Conservation (phyloP, 139 green algal species). For the Asterochloris erici region DNA sequence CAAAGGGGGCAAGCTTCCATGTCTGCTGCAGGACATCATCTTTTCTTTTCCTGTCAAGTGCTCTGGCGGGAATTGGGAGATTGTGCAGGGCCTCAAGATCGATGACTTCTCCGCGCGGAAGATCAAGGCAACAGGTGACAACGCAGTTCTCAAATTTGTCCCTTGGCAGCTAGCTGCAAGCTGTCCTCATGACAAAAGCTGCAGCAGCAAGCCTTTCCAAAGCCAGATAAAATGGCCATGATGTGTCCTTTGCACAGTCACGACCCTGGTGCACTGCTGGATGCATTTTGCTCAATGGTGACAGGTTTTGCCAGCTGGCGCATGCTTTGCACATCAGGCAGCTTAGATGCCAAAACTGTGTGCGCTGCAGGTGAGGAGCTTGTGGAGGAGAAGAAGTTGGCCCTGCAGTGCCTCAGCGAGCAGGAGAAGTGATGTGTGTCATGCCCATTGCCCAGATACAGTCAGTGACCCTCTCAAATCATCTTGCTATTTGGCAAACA, state of each 20-base stretch:
- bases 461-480: too few relatives aligned
- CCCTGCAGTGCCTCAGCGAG: constrained; percentile 47
- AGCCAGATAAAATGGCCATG: too few relatives aligned
- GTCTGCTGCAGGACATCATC: constrained; percentile 52
- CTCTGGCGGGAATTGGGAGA: constrained; percentile 82
- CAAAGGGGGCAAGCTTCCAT: background rate
- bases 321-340: too few relatives aligned
- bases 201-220: too few relatives aligned
- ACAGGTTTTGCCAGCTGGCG: too few relatives aligned
- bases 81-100: constrained; percentile 85
- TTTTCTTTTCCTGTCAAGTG: constrained; percentile 91
- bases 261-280: too few relatives aligned
- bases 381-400: constrained; percentile 71
- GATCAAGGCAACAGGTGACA: constrained; percentile 68
- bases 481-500: too few relatives aligned
- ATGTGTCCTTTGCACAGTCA: too few relatives aligned
- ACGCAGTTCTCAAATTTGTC: background rate
- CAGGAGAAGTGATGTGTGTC: background rate
- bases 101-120: constrained; percentile 58
- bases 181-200: background rate
- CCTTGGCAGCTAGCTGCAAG: background rate
- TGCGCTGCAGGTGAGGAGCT: constrained; percentile 62
- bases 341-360: background rate
- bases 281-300: too few relatives aligned
- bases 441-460: too few relatives aligned